These are phyloP conservation scores for Kwoniella pini DNA, from an alignment of 768 basidiomycete genomes.

Conservation along the genomic window DNA sequence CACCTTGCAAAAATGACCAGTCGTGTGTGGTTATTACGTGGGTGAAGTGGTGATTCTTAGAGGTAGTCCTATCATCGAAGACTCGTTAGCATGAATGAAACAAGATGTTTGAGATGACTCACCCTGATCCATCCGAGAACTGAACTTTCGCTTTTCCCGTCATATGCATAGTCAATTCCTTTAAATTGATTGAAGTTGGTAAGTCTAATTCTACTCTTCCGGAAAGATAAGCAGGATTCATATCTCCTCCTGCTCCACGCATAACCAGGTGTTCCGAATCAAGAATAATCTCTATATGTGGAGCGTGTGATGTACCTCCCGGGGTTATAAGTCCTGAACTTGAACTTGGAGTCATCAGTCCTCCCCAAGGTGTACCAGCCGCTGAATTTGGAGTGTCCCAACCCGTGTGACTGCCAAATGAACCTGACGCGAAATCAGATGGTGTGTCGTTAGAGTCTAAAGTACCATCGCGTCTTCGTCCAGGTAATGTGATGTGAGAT, in stretches of 20 bases:
- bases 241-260: slow-evolving; percentile 75
- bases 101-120: slow-evolving; percentile 22
- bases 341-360: slow-evolving; percentile 23
- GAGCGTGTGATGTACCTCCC: slow-evolving; percentile 11
- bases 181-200: slow-evolving; percentile 73
- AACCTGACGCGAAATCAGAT: slow-evolving; percentile 1
- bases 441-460: slow-evolving; percentile 23
- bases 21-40: slow-evolving; percentile 73
- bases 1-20: slow-evolving; percentile 89
- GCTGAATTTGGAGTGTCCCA: slow-evolving; percentile 7
- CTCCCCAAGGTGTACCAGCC: slow-evolving; percentile 15
- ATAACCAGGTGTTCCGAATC: slow-evolving; percentile 70
- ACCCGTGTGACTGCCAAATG: slow-evolving; percentile 10
- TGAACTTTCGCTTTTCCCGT: slow-evolving; percentile 78
- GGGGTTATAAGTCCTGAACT: slow-evolving; percentile 15
- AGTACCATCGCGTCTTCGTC: slow-evolving; percentile 12
- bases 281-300: slow-evolving; percentile 69
- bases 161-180: slow-evolving; percentile 80
- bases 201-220: slow-evolving; percentile 80
- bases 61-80: slow-evolving; percentile 18
- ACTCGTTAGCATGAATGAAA: slow-evolving; percentile 5
- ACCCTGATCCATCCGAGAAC: slow-evolving; percentile 53
- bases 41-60: slow-evolving; percentile 54
- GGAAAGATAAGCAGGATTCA: slow-evolving; percentile 76
- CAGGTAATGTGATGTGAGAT: slow-evolving; percentile 14